Percentiles rank a stretch among this genome's conserved stretches.
phyloP scores from a whole-genome alignment of 2,329 filamentous ascomycete genomes.

The Davidsoniella virescens region DNA sequence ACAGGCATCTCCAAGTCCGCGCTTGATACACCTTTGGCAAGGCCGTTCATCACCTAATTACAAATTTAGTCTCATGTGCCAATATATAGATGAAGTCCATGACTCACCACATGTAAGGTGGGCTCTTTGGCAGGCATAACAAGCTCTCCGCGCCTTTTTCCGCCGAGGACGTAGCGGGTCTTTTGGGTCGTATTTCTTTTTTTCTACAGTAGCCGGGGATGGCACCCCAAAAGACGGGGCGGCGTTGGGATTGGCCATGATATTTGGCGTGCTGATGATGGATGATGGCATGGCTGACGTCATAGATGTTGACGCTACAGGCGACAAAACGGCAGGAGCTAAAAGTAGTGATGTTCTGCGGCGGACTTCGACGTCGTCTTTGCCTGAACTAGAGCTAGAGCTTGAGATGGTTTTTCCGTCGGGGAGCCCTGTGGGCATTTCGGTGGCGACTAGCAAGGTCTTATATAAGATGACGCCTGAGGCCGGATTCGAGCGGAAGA shows the following conservation, averaged over 20 bases:
- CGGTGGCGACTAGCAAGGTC: no score
- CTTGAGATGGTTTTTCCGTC: no score
- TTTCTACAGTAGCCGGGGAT: conserved; percentile 32
- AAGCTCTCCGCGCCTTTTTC: conserved; percentile 92
- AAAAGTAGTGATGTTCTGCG: background rate
- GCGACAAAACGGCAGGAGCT: no score
- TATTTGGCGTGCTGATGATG: conserved; percentile 34
- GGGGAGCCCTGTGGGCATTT: no score
- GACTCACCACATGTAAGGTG: conserved; percentile 93
- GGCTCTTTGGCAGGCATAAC: conserved; percentile 90
- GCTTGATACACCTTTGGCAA: conserved; percentile 85
- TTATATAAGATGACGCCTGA: no score
- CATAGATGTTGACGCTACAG: no score
- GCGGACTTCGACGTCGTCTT: background rate
- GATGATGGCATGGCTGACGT: conserved; percentile 16
- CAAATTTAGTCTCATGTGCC: background rate
- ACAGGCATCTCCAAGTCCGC: conserved; percentile 76
- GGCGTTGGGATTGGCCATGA: conserved; percentile 33
- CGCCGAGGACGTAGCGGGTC: conserved; percentile 77
- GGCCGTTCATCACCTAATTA: conserved; percentile 76
- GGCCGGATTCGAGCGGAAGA: no score
- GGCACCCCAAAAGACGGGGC: conserved; percentile 23
- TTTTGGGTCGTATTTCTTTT: conserved; percentile 66
- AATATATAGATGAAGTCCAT: background rate
- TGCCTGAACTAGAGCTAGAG: background rate